Evolutionary conservation across 306 rosid species (phyloP).

Genomic region (Cucurbita maxima): DNA sequence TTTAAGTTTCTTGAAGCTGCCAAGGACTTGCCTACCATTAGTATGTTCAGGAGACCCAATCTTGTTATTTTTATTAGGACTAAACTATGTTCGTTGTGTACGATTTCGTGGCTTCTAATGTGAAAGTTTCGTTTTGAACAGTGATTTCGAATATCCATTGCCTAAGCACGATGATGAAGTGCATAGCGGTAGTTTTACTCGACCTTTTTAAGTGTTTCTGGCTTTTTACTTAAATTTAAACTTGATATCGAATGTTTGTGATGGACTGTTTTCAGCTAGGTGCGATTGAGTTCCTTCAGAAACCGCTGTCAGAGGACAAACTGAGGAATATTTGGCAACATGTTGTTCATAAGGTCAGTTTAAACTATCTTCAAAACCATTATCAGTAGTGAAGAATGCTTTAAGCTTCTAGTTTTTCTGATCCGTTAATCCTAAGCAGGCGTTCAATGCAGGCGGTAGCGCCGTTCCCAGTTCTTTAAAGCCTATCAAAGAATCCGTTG

Average conservation of each 20-base stretch:
- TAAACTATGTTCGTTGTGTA: not conserved
- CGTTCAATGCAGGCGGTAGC: constrained; percentile 57
- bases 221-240: no score
- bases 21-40: constrained; percentile 82
- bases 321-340: constrained; percentile 97
- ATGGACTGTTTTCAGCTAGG: constrained; percentile 54
- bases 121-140: constrained; percentile 14
- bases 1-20: constrained; percentile 77
- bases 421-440: constrained; percentile 45
- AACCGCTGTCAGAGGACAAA: constrained; percentile 88
- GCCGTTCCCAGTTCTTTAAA: constrained; percentile 31
- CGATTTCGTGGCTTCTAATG: not conserved
- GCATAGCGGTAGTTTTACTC: constrained; percentile 54
- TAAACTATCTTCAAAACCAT: not conserved
- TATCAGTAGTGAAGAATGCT: not conserved
- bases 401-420: constrained; percentile 12
- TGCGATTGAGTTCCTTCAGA: constrained; percentile 74
- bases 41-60: constrained; percentile 27
- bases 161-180: constrained; percentile 85
- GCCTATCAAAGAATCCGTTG: constrained; percentile 54
- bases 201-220: not conserved
- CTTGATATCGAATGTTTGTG: not conserved
- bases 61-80: not conserved
- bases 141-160: constrained; percentile 76
- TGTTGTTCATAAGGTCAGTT: constrained; percentile 89